These are phyloP conservation scores for Clathrospora elynae DNA, from an alignment of 2,329 filamentous ascomycete species.

Conservation along the genomic window DNA sequence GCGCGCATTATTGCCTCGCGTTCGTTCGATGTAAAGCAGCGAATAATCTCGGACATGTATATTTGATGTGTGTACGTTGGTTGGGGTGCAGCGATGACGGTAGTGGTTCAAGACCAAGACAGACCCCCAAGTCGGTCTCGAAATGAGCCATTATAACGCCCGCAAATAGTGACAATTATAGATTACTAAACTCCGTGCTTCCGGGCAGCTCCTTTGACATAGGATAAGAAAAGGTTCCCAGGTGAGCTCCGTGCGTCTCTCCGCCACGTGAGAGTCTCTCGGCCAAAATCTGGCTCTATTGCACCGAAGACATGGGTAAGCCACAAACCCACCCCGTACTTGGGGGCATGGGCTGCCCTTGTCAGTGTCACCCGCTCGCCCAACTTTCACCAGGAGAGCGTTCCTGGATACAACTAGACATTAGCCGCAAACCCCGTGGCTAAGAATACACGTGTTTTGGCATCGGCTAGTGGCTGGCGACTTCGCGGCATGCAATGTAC, in stretches of 20 bases:
- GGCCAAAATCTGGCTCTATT: slow-evolving; percentile 28
- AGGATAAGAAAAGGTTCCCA: slow-evolving; percentile 16
- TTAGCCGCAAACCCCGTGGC: slow-evolving; percentile 24
- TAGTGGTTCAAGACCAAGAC: slow-evolving; percentile 14
- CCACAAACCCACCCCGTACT: slow-evolving; percentile 32
- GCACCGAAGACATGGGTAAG: slow-evolving; percentile 33
- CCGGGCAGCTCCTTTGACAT: slow-evolving; percentile 26
- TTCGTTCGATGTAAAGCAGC: slow-evolving; percentile 9
- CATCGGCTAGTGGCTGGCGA: slow-evolving; percentile 1
- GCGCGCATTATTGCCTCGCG: slow-evolving; percentile 21
- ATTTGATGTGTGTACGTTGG: slow-evolving; percentile 14
- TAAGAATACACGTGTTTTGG: slow-evolving; percentile 11
- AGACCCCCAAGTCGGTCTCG: slow-evolving; percentile 17
- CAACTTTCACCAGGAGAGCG: slow-evolving; percentile 26
- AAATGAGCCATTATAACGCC: slow-evolving; percentile 19
- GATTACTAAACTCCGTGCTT: slow-evolving; percentile 16
- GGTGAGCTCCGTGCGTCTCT: slow-evolving; percentile 17
- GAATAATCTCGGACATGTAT: slow-evolving; percentile 15
- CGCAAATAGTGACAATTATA: slow-evolving; percentile 9
- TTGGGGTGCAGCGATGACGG: slow-evolving; percentile 16
- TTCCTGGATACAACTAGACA: slow-evolving; percentile 32
- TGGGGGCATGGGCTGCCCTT: slow-evolving; percentile 34
- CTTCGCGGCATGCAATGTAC: background rate
- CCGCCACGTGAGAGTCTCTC: slow-evolving; percentile 42
- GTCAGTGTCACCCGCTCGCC: slow-evolving; percentile 35